Evolutionary conservation across 202 grass and related monocot species (phyloP).

Genomic region (Zizania palustris): DNA sequence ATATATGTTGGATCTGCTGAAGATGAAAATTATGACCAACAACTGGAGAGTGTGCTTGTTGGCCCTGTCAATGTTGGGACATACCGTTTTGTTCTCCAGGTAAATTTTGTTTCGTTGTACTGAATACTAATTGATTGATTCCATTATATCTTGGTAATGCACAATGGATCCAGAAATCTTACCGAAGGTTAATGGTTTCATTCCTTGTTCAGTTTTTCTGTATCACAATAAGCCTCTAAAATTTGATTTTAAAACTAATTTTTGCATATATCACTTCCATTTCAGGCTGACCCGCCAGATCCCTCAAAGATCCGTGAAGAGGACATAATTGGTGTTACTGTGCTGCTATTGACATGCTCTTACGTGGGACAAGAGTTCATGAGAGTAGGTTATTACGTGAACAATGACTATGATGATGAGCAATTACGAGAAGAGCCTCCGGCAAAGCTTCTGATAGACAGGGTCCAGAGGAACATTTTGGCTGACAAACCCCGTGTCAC

Average conservation of each 20-base stretch:
- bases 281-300: conserved; percentile 92
- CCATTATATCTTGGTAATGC: not conserved
- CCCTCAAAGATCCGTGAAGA: conserved; percentile 94
- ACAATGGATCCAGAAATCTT: not conserved
- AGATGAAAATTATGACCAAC: conserved; percentile 96
- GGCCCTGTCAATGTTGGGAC: conserved; percentile 96
- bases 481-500: conserved; percentile 96
- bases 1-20: conserved; percentile 97
- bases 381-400: conserved; percentile 97
- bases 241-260: conserved; percentile 6
- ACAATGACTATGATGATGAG: conserved; percentile 96
- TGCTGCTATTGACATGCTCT: conserved; percentile 91
- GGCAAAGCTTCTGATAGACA: conserved; percentile 68
- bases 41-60: conserved; percentile 94
- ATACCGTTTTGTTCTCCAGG: conserved; percentile 95
- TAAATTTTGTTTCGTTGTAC: conserved; percentile 32
- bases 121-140: not conserved
- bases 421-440: conserved; percentile 94
- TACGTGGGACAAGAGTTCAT: conserved; percentile 99
- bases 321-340: conserved; percentile 96
- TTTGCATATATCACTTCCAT: conserved; percentile 19
- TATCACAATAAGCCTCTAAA: not conserved
- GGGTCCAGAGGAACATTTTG: conserved; percentile 95
- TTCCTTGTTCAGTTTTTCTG: not conserved
- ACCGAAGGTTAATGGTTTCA: too few relatives aligned